phyloP scores from a whole-genome alignment of 495 filamentous ascomycete species.

The Penicillium parvum region DNA sequence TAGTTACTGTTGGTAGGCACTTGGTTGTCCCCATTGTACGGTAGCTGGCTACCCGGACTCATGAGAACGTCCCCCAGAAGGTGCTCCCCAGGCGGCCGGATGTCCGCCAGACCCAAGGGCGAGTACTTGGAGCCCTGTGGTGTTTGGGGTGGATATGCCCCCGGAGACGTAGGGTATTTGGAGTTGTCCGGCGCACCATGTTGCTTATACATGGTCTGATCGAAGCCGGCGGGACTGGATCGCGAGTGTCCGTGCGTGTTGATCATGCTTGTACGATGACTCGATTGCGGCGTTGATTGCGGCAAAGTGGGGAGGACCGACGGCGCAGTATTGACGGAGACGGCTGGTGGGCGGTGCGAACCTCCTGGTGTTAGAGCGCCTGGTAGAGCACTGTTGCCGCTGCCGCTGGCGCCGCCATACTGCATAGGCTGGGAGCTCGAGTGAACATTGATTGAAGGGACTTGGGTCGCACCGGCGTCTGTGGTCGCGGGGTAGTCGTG shows the following conservation, averaged over 20 bases:
- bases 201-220: conserved; percentile 66
- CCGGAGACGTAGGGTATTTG: conserved; percentile 66
- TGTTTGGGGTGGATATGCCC: conserved; percentile 60
- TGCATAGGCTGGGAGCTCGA: conserved; percentile 56
- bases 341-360: conserved; percentile 56
- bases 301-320: conserved; percentile 66
- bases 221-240: conserved; percentile 77
- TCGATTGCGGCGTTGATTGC: conserved; percentile 56
- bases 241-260: conserved; percentile 71
- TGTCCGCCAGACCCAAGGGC: conserved; percentile 85
- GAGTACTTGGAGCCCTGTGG: conserved; percentile 74
- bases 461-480: conserved; percentile 31
- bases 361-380: conserved; percentile 68
- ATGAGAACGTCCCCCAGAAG: conserved; percentile 61
- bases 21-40: conserved; percentile 45
- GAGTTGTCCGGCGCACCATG: conserved; percentile 61
- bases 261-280: conserved; percentile 61
- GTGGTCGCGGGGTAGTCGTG: conserved; percentile 44
- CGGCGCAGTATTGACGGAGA: conserved; percentile 68
- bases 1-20: conserved; percentile 77
- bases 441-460: conserved; percentile 65
- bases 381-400: conserved; percentile 49
- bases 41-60: conserved; percentile 31
- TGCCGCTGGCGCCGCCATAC: conserved; percentile 33
- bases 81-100: conserved; percentile 74